Evolutionary conservation across 805 yeast genomes (phyloP).

Genomic region (Candida namnaoensis): DNA sequence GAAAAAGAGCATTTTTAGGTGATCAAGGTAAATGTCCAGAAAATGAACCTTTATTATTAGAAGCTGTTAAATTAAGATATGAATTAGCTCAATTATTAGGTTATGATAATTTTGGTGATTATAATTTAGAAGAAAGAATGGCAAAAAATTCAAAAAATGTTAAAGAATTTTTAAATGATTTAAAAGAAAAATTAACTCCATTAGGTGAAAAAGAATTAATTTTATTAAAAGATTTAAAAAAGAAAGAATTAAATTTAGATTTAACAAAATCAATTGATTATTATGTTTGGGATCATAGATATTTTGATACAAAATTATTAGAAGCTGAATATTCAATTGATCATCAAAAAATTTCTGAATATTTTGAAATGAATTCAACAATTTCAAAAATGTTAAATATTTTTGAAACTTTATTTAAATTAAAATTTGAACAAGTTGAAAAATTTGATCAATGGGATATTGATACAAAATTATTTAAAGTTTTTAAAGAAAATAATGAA

Average conservation of each 20-base stretch:
- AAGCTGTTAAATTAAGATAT: conserved; percentile 55
- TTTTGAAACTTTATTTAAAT: conserved; percentile 60
- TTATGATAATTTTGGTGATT: conserved; percentile 61
- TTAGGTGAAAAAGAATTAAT: conserved; percentile 48
- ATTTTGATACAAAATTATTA: conserved; percentile 54
- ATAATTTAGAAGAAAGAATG: conserved; percentile 69
- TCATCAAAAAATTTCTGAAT: conserved; percentile 62
- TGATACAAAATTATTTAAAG: conserved; percentile 68
- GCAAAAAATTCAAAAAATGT: conserved; percentile 64
- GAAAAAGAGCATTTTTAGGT: conserved; percentile 57
- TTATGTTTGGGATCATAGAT: conserved; percentile 71
- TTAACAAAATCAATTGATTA: conserved; percentile 20
- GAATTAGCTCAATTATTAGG: conserved; percentile 58
- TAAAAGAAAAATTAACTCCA: conserved; percentile 49
- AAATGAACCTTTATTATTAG: conserved; percentile 51
- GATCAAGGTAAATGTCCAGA: conserved; percentile 61
- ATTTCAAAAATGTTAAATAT: conserved; percentile 61
- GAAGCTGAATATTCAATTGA: conserved; percentile 68
- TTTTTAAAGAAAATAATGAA: conserved; percentile 50
- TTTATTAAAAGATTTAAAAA: conserved; percentile 41
- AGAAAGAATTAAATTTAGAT: conserved; percentile 37
- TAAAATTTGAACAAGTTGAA: conserved; percentile 50
- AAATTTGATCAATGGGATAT: conserved; percentile 55
- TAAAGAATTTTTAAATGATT: conserved; percentile 50
- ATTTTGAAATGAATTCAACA: conserved; percentile 66